Conservation (phyloP, 2,329 filamentous ascomycete genomes). For the Ilyonectria mors-panacis region DNA sequence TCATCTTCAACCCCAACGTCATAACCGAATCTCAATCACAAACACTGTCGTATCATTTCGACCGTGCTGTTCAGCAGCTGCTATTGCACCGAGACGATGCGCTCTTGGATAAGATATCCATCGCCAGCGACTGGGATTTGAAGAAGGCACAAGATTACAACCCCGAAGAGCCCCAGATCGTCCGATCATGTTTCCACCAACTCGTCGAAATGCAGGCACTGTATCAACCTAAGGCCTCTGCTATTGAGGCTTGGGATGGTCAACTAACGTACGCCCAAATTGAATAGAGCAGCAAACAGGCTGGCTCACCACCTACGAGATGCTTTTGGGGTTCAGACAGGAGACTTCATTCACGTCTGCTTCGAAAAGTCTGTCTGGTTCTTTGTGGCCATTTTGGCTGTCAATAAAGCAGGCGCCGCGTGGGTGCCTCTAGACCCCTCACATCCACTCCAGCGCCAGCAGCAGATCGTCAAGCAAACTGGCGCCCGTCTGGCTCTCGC, state of each 20-base stretch:
- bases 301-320: constrained; percentile 22
- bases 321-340: constrained; percentile 19
- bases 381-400: constrained; percentile 43
- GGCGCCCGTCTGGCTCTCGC: constrained; percentile 27
- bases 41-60: background rate
- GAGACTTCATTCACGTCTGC: constrained; percentile 11
- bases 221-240: background rate
- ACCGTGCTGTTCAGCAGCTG: constrained; percentile 9
- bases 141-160: constrained; percentile 1
- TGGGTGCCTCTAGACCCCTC: constrained; percentile 45
- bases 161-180: background rate
- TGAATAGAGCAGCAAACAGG: constrained; percentile 13
- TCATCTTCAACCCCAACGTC: constrained; percentile 35
- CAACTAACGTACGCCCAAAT: constrained; percentile 23
- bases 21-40: background rate
- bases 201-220: constrained; percentile 27
- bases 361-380: constrained; percentile 46
- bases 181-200: constrained; percentile 16
- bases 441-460: constrained; percentile 33
- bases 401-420: constrained; percentile 43
- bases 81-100: background rate
- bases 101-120: background rate
- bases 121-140: constrained; percentile 8
- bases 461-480: constrained; percentile 28
- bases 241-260: constrained; percentile 42